Evolutionary conservation across 371 early-diverging fungal genomes (phyloP).

Genomic region (Mucor plumbeus): DNA sequence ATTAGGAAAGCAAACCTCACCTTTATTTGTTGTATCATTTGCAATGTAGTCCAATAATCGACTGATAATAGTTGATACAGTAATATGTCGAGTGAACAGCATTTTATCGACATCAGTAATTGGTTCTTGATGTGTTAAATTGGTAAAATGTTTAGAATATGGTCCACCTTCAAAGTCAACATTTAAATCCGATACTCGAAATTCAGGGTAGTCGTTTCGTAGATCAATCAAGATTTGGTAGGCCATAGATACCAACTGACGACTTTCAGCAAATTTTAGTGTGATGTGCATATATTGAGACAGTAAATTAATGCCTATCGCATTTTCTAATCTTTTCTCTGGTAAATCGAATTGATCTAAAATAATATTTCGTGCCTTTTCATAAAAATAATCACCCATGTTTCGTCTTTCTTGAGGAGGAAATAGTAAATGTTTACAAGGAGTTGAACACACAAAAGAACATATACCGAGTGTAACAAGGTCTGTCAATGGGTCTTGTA

Average conservation of each 20-base stretch:
- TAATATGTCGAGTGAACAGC: slow-evolving; percentile 11
- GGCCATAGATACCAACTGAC: slow-evolving; percentile 10
- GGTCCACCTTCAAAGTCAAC: neutral
- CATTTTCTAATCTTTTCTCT: slow-evolving; percentile 28
- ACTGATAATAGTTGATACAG: neutral
- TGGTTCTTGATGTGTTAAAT: neutral
- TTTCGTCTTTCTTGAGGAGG: slow-evolving; percentile 2
- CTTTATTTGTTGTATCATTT: neutral
- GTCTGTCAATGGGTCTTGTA: slow-evolving; percentile 9
- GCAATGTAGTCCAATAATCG: slow-evolving; percentile 5
- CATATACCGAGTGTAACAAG: slow-evolving; percentile 19
- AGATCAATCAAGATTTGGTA: slow-evolving; percentile 25
- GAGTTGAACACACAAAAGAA: slow-evolving; percentile 14
- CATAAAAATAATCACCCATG: slow-evolving; percentile 23
- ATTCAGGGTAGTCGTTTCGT: neutral
- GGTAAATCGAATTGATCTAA: slow-evolving; percentile 26
- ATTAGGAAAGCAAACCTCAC: neutral
- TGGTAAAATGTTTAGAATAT: neutral
- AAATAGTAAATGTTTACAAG: slow-evolving; percentile 15
- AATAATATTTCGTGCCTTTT: slow-evolving; percentile 15
- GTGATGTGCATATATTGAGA: slow-evolving; percentile 17
- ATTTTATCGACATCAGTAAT: neutral
- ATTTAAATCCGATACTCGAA: neutral
- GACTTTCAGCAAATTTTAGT: slow-evolving; percentile 13
- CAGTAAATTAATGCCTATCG: slow-evolving; percentile 16